phyloP scores from a whole-genome alignment of 495 filamentous ascomycete genomes.

The Sporormia fimetaria region DNA sequence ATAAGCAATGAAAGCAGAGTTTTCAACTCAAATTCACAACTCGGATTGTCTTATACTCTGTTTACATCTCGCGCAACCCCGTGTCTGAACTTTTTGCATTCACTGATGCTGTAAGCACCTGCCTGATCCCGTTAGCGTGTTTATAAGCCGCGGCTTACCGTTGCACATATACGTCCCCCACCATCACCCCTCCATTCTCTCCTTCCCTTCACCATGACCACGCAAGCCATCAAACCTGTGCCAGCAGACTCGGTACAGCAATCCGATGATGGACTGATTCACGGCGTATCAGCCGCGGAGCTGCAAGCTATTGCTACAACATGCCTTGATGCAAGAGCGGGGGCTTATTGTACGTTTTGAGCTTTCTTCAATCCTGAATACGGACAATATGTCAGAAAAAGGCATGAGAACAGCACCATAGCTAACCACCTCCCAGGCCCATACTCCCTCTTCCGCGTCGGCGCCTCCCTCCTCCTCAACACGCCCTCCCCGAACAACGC shows the following conservation, averaged over 20 bases:
- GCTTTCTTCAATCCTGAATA: slow-evolving; percentile 1
- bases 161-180: background rate
- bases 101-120: no score
- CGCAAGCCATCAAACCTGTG: background rate
- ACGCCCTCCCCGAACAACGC: slow-evolving; percentile 38
- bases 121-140: background rate
- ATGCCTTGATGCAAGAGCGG: slow-evolving; percentile 53
- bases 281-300: slow-evolving; percentile 46
- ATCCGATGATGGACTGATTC: slow-evolving; percentile 25
- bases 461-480: slow-evolving; percentile 61
- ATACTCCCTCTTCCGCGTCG: slow-evolving; percentile 89
- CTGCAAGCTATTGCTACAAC: slow-evolving; percentile 48
- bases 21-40: no score
- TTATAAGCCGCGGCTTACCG: slow-evolving; percentile 8
- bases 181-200: slow-evolving; percentile 4
- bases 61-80: no score
- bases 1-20: no score
- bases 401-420: no score
- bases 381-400: background rate
- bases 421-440: slow-evolving; percentile 47
- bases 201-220: slow-evolving; percentile 17
- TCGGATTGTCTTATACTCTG: no score
- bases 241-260: slow-evolving; percentile 1
- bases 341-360: slow-evolving; percentile 57
- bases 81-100: no score